Base-by-base conservation (phyloP, 2,329 filamentous ascomycete genomes). In the Exophiala dermatitidis region DNA sequence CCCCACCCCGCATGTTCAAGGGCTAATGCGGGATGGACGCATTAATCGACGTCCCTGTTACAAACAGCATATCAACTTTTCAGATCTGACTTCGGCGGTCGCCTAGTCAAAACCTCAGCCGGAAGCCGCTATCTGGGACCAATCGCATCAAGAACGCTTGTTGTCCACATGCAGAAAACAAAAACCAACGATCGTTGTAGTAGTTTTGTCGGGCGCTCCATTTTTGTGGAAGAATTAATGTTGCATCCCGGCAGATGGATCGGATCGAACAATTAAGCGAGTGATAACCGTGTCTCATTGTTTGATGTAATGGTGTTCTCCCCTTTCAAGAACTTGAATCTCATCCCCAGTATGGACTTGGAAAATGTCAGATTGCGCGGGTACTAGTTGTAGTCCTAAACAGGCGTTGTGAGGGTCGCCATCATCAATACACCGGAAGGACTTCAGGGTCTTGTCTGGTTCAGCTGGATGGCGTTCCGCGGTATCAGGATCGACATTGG, bases 401-500 rank as follows among this genome's bases (percentile, higher is more conserved):
- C 76, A 78, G 0, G 76, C 71, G 63, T 72, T 70, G 10, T 67
- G 72, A 44, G 66, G 65, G 60, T 73, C 74, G 0, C 78, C 78
- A 5, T 67, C 64, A 62, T 80, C 78, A 58, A 80, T 76, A 38
- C 71, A 63, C 8, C 78, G 67, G 64, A 77, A 77, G 8, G 65
- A 68, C 52, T 71, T 74, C 65, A 81, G 62, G 26, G 75, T 75
- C 32, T 68, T 69, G 60, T 74, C 71, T 28, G 78, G 78, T 63
- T 81, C 73, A 41, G 55, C 54, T 1, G 49, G 55, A 62, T 79
- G 74, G n/a, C 72, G 66, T 5, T 74, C 64, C 1, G 76, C 80
- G 1, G 78, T 79, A 12, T 72, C 70, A 1, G 77, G 80, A 60
- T 83, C 74, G 1, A 81, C 78, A 61, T 82, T 83, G 0, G 79